These are phyloP conservation scores for Pythium biforme DNA, from an alignment of 352 stramenopile species.

Conservation along the genomic window DNA sequence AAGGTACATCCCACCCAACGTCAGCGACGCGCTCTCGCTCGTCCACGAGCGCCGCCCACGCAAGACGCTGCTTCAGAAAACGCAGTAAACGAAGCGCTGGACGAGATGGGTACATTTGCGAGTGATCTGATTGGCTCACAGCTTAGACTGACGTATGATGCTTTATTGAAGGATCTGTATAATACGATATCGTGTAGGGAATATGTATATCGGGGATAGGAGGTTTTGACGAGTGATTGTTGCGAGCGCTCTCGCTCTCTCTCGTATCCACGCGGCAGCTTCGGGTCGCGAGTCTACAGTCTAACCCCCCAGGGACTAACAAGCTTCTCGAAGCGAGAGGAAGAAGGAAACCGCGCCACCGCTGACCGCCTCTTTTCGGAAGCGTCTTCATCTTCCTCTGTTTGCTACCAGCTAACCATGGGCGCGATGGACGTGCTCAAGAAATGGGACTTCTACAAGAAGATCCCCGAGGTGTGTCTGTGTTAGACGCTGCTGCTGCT, in stretches of 20 bases:
- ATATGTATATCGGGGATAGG: background rate
- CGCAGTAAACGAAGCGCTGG: background rate
- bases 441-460: constrained; percentile 93
- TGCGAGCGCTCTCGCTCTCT: background rate
- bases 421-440: constrained; percentile 86
- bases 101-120: background rate
- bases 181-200: no score
- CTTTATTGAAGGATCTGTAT: no score
- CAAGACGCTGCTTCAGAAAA: background rate
- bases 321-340: background rate
- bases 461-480: constrained; percentile 79
- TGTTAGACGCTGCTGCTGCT: background rate
- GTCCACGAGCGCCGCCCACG: background rate
- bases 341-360: background rate
- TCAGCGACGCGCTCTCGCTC: constrained; percentile 6
- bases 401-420: constrained; percentile 34
- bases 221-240: background rate
- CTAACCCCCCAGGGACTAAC: background rate
- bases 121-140: background rate
- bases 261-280: constrained; percentile 2
- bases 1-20: constrained; percentile 8
- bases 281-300: background rate
- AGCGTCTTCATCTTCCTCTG: background rate
- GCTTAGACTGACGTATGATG: no score
- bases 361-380: no score